Base-by-base conservation (phyloP, 2,329 filamentous ascomycete genomes). In the Myriosclerotinia scirpicola region DNA sequence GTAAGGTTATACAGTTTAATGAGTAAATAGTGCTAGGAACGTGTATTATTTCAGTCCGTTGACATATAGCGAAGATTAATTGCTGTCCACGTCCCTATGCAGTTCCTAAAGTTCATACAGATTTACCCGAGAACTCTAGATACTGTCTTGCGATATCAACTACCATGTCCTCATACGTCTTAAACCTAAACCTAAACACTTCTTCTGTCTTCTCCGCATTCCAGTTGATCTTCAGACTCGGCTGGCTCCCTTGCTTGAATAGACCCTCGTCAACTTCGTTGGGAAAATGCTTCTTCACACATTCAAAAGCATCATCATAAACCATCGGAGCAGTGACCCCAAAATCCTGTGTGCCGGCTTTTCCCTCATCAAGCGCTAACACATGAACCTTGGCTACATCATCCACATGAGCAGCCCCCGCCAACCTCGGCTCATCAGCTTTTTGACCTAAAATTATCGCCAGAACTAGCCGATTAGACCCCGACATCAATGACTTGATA, bases 251-350 rank as follows among this genome's bases (percentile, higher is more conserved):
- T 36, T 26, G 48, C 20, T 15, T 54, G 3, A 63, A 63, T 2
- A 54, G 14, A 15, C 46, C 46, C 34, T 54, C 50, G 11, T 63
- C 60, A 15, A 63, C 60, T n/a, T 38, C 60, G 40, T 44, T 63
- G 8, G 60, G 60, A 34, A 63, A 63, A 53, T 63, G n/a, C 14
- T 34, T 63, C 60, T 54, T 63, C 11, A 63, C 60, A 36, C 54
- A 34, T 14, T 54, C 48, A 34, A 63, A 63, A 9, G 60, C 48
- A 30, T 63, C 48, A 20, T 53, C 48, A n/a, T 63, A 63, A 30
- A 42, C 36, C 48, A 54, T 11, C 2, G 60, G 48, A 20, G n/a
- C 7, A 0, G 46, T 62, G 14, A 62, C 44, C 6, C 59, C 59
- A 52, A 62, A 62, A 42, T 62, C 48, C 34, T 53, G 46, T 2